Evolutionary conservation across 768 basidiomycete species (phyloP), one percentile per base, ranked within the genome.

Genomic region (Phanerochaete carnosa): DNA sequence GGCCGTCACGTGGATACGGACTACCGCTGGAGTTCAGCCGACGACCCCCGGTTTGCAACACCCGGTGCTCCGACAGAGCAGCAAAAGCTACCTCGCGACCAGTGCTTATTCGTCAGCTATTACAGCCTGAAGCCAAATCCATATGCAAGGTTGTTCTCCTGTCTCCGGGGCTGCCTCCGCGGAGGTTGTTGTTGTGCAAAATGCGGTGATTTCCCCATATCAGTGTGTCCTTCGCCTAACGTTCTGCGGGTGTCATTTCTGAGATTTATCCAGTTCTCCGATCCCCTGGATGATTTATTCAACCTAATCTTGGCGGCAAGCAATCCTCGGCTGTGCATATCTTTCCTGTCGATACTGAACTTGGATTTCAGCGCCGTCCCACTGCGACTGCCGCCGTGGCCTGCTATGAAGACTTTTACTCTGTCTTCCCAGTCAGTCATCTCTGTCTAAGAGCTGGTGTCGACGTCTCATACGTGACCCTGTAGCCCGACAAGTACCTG

Each of bases 101-200:
- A 52, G 30, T 52, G 50, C n/a, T 6, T 52, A 7, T 52, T 52
- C n/a, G 6, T 52, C 13, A 7, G 26, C 8, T 32, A 32, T 12
- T 52, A 29, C 50, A 52, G 28, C 58, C 16, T 60, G 30, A 65
- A 62, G 58, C 6, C 16, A 5, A n/a, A n/a, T n/a, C n/a, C n/a
- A n/a, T n/a, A n/a, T n/a, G n/a, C n/a, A n/a, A n/a, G n/a, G n/a
- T n/a, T n/a, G n/a, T n/a, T n/a, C n/a, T n/a, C n/a, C n/a, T n/a
- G n/a, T n/a, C n/a, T n/a, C n/a, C n/a, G n/a, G n/a, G 13, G 33
- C 6, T 6, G 6, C 6, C 13, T 35, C 33, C 6, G 33, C 33
- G 33, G 7, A 7, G 45, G 45, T 8, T 7, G n/a, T 46, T 19
- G 7, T 7, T 46, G 6, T 5, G 7, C 45, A 8, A 19, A 7